Evolutionary conservation across 805 yeast species (phyloP).

Genomic region (Candida ponderosae): DNA sequence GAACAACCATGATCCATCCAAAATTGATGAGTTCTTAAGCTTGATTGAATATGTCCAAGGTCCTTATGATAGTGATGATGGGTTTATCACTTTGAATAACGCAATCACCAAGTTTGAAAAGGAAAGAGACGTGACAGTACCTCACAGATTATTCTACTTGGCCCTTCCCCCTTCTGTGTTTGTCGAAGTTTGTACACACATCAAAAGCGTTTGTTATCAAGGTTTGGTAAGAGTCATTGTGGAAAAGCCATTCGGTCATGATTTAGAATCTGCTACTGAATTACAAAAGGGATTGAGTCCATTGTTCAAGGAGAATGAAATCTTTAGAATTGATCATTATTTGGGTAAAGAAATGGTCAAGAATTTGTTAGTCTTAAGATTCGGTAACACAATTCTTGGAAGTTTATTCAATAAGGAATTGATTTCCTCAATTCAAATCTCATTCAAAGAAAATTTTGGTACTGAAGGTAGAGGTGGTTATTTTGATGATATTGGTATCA

Average conservation of each 20-base stretch:
- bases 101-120: slow-evolving; percentile 54
- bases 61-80: slow-evolving; percentile 72
- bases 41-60: slow-evolving; percentile 68
- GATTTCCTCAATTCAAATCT: slow-evolving; percentile 75
- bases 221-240: slow-evolving; percentile 80
- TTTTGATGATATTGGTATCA: slow-evolving; percentile 90
- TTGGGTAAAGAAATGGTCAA: slow-evolving; percentile 98
- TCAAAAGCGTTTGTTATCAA: slow-evolving; percentile 61
- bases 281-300: slow-evolving; percentile 77
- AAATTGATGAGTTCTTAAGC: slow-evolving; percentile 55
- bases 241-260: slow-evolving; percentile 97
- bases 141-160: slow-evolving; percentile 82
- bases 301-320: slow-evolving; percentile 81
- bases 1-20: slow-evolving; percentile 33
- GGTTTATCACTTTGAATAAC: slow-evolving; percentile 51
- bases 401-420: slow-evolving; percentile 86
- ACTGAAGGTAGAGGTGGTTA: slow-evolving; percentile 99
- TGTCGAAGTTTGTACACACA: slow-evolving; percentile 63
- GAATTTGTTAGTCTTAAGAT: slow-evolving; percentile 81
- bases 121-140: slow-evolving; percentile 32
- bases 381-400: slow-evolving; percentile 80
- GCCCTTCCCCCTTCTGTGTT: slow-evolving; percentile 95
- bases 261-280: slow-evolving; percentile 68
- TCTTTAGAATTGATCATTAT: slow-evolving; percentile 94
- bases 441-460: slow-evolving; percentile 97